A percentile compares a stretch with the other conserved stretches of the same genome.
Evolutionary conservation across 305 asterid genomes (phyloP).

Genomic region (Fraxinus baroniana): DNA sequence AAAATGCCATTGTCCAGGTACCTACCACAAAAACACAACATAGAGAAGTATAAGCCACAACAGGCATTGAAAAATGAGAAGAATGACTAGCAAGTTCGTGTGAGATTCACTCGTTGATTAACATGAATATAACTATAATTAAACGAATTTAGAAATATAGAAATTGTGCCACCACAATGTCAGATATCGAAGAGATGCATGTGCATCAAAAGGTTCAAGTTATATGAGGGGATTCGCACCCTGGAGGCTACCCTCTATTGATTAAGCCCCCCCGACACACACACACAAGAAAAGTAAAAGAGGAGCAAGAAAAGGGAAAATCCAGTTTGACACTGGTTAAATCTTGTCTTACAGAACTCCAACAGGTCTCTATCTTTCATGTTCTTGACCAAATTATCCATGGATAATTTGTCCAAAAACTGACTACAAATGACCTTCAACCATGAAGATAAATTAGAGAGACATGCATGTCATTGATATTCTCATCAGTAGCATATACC

Average conservation of each 20-base stretch:
- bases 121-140: not conserved
- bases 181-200: not conserved
- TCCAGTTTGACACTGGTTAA: not conserved
- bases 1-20: constrained; percentile 86
- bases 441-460: not conserved
- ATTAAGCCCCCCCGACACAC: not conserved
- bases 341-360: not conserved
- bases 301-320: not conserved
- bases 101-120: not conserved
- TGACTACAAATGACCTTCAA: not conserved
- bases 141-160: not conserved
- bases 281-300: not conserved
- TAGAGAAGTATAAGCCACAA: not conserved
- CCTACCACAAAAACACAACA: constrained; percentile 35
- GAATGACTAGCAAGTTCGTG: not conserved
- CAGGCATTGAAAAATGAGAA: not conserved
- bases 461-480: not conserved
- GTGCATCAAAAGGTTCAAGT: not conserved
- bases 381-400: not conserved
- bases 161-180: not conserved
- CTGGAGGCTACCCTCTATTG: not conserved
- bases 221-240: not conserved
- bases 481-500: constrained; percentile 40
- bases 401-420: not conserved
- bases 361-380: not conserved